A percentile compares a stretch with the other conserved stretches of the same genome.
Conservation (phyloP, 345 rosid genomes). For the Brassica incana region DNA sequence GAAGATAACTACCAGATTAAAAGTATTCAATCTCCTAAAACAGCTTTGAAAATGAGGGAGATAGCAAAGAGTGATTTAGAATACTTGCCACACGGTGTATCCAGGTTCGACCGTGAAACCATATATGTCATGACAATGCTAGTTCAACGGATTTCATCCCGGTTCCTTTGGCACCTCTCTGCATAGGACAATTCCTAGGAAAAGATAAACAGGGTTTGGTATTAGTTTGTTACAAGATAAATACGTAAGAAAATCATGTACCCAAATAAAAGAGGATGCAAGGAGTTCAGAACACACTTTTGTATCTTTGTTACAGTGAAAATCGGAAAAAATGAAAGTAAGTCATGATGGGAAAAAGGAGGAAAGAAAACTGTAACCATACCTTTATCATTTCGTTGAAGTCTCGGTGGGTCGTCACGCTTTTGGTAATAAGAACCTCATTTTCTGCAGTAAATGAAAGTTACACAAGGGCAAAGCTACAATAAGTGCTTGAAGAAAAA, state of each 20-base stretch:
- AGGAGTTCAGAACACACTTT: too few relatives aligned
- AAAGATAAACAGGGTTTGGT: slow-evolving; percentile 95
- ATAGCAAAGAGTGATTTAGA: too few relatives aligned
- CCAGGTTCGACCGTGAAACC: too few relatives aligned
- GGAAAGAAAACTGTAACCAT: slow-evolving; percentile 7
- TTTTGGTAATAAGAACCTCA: slow-evolving; percentile 89
- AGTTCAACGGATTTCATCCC: slow-evolving; percentile 95
- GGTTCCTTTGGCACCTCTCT: slow-evolving; percentile 98
- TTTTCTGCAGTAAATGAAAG: slow-evolving; percentile 57
- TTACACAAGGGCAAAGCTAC: slow-evolving; percentile 24
- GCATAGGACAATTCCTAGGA: slow-evolving; percentile 86
- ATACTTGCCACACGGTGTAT: too few relatives aligned
- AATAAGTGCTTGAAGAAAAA: slow-evolving; percentile 6
- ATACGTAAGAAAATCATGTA: neutral
- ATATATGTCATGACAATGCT: too few relatives aligned
- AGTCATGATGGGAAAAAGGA: neutral
- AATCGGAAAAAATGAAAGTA: neutral
- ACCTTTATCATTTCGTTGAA: slow-evolving; percentile 96
- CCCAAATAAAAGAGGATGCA: too few relatives aligned
- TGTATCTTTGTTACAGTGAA: neutral
- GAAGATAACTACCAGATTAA: too few relatives aligned
- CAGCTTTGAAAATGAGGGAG: too few relatives aligned
- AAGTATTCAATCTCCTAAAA: too few relatives aligned
- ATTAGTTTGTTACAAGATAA: slow-evolving; percentile 55
- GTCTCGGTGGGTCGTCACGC: slow-evolving; percentile 82